Percentiles rank a stretch among this genome's conserved stretches.
phyloP scores from a whole-genome alignment of 306 rosid species.

The Castanea mollissima region DNA sequence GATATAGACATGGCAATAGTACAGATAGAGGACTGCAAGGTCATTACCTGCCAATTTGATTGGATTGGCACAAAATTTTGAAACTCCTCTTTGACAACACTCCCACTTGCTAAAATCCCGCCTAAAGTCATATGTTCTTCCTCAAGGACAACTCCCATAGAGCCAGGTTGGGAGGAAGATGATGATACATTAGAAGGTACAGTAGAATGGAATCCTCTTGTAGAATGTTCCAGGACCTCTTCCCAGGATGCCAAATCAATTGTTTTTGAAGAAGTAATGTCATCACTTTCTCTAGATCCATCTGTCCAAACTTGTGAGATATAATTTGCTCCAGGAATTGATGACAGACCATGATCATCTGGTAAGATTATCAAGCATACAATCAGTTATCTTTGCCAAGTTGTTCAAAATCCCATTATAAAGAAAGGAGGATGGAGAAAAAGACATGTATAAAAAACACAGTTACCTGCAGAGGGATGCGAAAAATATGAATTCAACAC shows the following conservation, averaged over 20 bases:
- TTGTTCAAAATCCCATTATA: slow-evolving; percentile 16
- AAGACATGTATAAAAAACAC: neutral
- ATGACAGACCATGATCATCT: slow-evolving; percentile 48
- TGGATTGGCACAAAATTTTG: slow-evolving; percentile 45
- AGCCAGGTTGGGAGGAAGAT: slow-evolving; percentile 41
- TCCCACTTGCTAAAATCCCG: slow-evolving; percentile 32
- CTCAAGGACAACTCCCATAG: slow-evolving; percentile 40
- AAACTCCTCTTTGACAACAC: slow-evolving; percentile 33
- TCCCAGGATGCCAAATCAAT: slow-evolving; percentile 64
- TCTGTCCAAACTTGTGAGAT: slow-evolving; percentile 43
- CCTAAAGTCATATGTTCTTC: slow-evolving; percentile 37
- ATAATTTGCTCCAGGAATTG: slow-evolving; percentile 52
- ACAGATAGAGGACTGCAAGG: neutral
- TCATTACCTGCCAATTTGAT: slow-evolving; percentile 72
- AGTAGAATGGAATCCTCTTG: slow-evolving; percentile 29
- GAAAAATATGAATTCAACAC: slow-evolving; percentile 34
- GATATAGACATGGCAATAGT: neutral
- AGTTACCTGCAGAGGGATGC: slow-evolving; percentile 35
- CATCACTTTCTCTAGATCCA: slow-evolving; percentile 36
- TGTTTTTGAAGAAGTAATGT: slow-evolving; percentile 37
- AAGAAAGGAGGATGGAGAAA: slow-evolving; percentile 9
- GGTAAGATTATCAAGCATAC: slow-evolving; percentile 19
- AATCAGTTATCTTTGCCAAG: slow-evolving; percentile 15
- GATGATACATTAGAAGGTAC: slow-evolving; percentile 54
- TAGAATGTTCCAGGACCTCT: slow-evolving; percentile 48